Evolutionary conservation across 352 stramenopile species (phyloP).

Genomic region (Pythium sp.): DNA sequence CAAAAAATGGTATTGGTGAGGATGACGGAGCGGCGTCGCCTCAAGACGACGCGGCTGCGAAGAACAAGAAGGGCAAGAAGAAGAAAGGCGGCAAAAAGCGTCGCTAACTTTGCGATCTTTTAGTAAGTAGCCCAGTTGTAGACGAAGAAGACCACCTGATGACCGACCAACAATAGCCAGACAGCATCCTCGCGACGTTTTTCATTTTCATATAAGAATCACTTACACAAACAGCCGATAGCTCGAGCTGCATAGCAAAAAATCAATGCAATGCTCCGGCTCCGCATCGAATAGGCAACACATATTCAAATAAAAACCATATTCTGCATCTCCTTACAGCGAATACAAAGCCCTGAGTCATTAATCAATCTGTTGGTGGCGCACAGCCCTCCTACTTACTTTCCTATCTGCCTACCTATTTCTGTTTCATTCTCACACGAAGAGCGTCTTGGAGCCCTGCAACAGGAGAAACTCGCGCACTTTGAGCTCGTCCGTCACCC

Average conservation of each 20-base stretch:
- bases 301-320: not conserved
- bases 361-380: constrained; percentile 20
- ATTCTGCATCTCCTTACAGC: not conserved
- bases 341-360: not conserved
- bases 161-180: not conserved
- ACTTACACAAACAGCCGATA: not conserved
- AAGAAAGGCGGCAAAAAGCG: constrained; percentile 68
- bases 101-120: constrained; percentile 15
- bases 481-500: constrained; percentile 46
- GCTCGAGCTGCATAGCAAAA: not conserved
- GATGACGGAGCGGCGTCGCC: constrained; percentile 24
- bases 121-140: not conserved
- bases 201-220: constrained; percentile 7
- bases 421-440: constrained; percentile 34
- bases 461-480: constrained; percentile 68
- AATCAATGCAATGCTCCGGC: not conserved
- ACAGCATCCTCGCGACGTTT: not conserved
- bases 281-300: not conserved
- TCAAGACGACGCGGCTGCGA: constrained; percentile 16
- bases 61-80: constrained; percentile 56
- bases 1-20: constrained; percentile 18
- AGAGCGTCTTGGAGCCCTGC: constrained; percentile 57
- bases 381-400: not conserved
- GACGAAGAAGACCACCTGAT: not conserved
- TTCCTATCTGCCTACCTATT: not conserved